Percentiles rank a stretch among this genome's conserved stretches.
phyloP scores from a whole-genome alignment of 2,329 filamentous ascomycete genomes.

The Tolypocladium capitatum region DNA sequence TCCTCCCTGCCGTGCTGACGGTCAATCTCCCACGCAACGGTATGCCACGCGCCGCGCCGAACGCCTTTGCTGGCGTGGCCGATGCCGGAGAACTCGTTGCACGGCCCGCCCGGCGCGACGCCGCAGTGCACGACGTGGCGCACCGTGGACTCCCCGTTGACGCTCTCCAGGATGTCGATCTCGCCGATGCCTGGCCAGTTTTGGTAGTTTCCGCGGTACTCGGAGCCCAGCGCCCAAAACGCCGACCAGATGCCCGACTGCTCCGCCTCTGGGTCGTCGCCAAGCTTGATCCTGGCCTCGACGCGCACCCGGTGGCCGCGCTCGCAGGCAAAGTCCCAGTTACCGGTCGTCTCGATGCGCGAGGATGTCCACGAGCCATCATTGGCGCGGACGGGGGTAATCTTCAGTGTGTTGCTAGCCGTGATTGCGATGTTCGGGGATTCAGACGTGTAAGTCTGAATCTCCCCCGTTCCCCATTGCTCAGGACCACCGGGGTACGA shows the following conservation, averaged over 20 bases:
- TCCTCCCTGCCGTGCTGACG: constrained; percentile 13
- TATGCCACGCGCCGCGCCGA: constrained; percentile 18
- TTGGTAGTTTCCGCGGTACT: constrained; percentile 22
- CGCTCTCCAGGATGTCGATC: constrained; percentile 30
- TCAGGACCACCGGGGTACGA: constrained; percentile 29
- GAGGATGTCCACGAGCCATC: constrained; percentile 27
- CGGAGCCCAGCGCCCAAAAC: constrained; percentile 30
- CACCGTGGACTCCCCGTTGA: constrained; percentile 22
- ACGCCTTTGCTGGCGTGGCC: constrained; percentile 8
- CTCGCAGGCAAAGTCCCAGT: constrained; percentile 20
- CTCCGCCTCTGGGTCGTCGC: constrained; percentile 9
- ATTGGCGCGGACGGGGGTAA: constrained; percentile 16
- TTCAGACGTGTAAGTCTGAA: constrained; percentile 29
- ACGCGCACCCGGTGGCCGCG: constrained; percentile 21
- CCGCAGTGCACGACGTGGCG: constrained; percentile 30
- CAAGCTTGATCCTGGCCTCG: constrained; percentile 24
- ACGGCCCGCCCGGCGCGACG: constrained; percentile 22
- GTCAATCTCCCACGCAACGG: constrained; percentile 19
- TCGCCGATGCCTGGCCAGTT: constrained; percentile 30
- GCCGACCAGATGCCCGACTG: constrained; percentile 32
- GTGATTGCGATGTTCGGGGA: constrained; percentile 27
- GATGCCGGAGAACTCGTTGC: constrained; percentile 26
- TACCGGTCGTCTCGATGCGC: constrained; percentile 25
- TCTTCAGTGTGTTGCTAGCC: constrained; percentile 20
- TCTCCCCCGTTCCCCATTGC: constrained; percentile 36